Evolutionary conservation across 2,329 filamentous ascomycete genomes (phyloP), one percentile per base, ranked within the genome.

Genomic region (Aspergillus hortae): DNA sequence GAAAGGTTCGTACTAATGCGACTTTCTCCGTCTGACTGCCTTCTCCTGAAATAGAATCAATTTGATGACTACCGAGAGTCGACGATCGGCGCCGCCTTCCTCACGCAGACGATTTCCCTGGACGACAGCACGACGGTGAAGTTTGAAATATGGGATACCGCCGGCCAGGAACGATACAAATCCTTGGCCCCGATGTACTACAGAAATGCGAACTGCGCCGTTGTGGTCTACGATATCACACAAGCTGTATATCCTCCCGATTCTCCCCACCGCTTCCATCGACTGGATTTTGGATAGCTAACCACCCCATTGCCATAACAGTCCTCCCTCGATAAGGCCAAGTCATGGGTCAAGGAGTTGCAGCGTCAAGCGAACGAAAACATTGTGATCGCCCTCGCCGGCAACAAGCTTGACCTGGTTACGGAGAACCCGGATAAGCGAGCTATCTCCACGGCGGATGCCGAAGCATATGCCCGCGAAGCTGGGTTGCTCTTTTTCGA

Each of bases 111-210:
- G 63, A 96, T 99, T 73, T 92, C 92, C 53, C 88, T 99, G 74
- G 92, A 97, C 73, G 94, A 97, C 71, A 94, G 86, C 75, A 97
- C 94, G 54, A 99, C 94, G 51, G 92, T 99, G 76, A 99, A 99
- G 80, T 99, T 99, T 69, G 94, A 99, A 77, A 99, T 99, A 71
- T 99, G 94, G 92, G 92, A 96, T 76, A 99, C 94, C 9, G 94
- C 94, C 58, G 94, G 94, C 58, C 94, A 99, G 78, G 94, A 99
- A 77, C 86, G 95, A 69, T 99, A 97, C 83, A 97, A 97, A 81
- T 97, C 94, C 11, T 81, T 99, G 61, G 94, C 94, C 32, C 94
- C 94, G 65, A 99, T 99, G 94, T 99, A 99, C 81, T 99, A 99
- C 79, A 82, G 95, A 66, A 99, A 99, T 73, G 95, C 95, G 64